Base-by-base conservation (phyloP, 108 stramenopile genomes). In the Conticribra weissflogii region DNA sequence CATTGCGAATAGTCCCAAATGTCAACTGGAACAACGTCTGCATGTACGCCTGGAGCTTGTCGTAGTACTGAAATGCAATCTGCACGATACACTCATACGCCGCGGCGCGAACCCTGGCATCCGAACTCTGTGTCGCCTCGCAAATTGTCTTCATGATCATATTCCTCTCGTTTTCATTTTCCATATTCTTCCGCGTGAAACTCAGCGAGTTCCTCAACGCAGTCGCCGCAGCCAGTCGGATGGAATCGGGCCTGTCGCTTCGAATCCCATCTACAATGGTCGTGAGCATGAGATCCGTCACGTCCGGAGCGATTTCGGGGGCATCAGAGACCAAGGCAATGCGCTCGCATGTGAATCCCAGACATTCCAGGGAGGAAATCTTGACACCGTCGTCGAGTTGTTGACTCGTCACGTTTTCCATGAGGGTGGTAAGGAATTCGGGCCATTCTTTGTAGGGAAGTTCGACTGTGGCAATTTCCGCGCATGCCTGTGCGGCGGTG, bases 191-290 rank as follows among this genome's bases (percentile, higher is more conserved):
- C 29, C 87, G 60, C 3, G 92, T 89, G 84, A 98, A 98, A 18
- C 85, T 61, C 8, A 98, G 71, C 45, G 95, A 95, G 84, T 97
- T 98, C 21, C 87, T 71, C 54, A 98, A 80, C 15, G 98, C 98
- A 14, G 54, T 76, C 9, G 93, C 86, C 3, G 97, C 98, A 14
- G 96, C 95, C 8, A 84, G 71, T n/a, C 98, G 75, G 54, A 98
- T 86, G 28, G 78, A 53, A 46, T 93, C 86, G 4, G 95, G 81
- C 21, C 94, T 78, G 57, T 89, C 86, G 25, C 82, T 60, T 17
- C 85, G 79, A 58, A 98, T 97, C n/a, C 96, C 97, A 71, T 98
- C 95, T 12, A 98, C 95, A 70, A 98, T 98, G 49, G 96, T 86
- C 46, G 94, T 97, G 54, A 98, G 85, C 89, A 98, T 98, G 29